Evolutionary conservation across 202 grass and related monocot species (phyloP), one percentile per base, ranked within the genome.

Genomic region (Elaeis oleifera): DNA sequence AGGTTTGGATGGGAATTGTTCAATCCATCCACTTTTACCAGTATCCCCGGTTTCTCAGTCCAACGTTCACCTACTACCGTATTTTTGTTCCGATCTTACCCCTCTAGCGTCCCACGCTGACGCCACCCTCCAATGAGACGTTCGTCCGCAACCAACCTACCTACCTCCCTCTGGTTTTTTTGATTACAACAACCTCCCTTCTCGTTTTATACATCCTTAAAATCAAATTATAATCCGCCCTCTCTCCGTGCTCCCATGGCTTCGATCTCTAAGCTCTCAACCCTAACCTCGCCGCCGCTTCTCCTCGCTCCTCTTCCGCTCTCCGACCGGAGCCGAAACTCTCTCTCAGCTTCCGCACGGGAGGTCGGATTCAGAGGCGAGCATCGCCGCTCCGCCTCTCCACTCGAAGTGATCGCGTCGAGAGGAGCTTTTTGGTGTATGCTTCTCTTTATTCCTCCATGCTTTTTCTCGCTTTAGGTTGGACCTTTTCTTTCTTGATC

Each of bases 241-340:
- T 74, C 17, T 49, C 65, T 23, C 79, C 69, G 68, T 73, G 51
- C 29, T 27, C 32, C 62, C 19, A 94, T 94, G 94, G 77, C 75
- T 49, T 61, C 85, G 1, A 64, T 99, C 65, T 84, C 88, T 23
- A 92, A 86, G 80, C 80, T 99, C 18, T 80, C 85, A 21, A 64
- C 62, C 65, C 88, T 22, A 75, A 79, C 36, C 65, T 86, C 32
- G 70, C 54, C 25, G 18, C 73, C 23, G 17, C 66, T 22, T 58
- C 73, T 32, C 73, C 73, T 25, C 56, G 39, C 23, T 72, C 69
- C 1, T 54, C 82, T 32, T 76, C 65, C 24, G 23, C 73, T 64
- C 4, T 83, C 77, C 79, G 77, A 19, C 20, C 80, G 2, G 58
- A 83, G 1, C 67, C 63, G 49, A 63, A 58, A 21, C 54, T 64